A percentile compares a stretch with the other conserved stretches of the same genome.
Evolutionary conservation across 805 yeast species (phyloP).

Genomic region (Wickerhamomyces ciferrii): DNA sequence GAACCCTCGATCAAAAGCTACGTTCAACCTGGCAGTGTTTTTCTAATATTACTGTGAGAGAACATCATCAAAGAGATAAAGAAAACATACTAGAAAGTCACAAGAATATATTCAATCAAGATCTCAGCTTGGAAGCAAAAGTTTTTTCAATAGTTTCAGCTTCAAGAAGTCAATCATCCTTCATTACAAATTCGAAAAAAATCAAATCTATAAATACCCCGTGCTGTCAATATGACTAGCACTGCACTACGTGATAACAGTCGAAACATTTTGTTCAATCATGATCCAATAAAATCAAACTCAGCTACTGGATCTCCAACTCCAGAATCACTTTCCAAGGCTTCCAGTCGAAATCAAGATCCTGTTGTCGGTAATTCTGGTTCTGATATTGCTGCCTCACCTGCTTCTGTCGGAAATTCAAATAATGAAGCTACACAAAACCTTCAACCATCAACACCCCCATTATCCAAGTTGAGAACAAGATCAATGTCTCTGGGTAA

Average conservation of each 20-base stretch:
- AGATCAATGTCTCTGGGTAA: constrained; percentile 37
- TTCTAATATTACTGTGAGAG: not conserved
- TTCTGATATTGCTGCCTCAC: not conserved
- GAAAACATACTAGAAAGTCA: not conserved
- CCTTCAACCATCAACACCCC: not conserved
- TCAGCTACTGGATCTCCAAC: not conserved
- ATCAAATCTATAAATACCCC: not conserved
- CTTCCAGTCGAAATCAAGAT: not conserved
- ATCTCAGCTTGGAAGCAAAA: too few species aligned
- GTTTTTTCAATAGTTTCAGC: too few species aligned
- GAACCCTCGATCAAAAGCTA: not conserved
- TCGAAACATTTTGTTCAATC: not conserved
- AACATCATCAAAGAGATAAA: not conserved
- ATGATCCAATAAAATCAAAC: not conserved
- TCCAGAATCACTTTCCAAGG: not conserved
- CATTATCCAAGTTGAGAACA: constrained; percentile 25
- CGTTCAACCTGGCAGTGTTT: not conserved
- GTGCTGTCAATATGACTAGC: not conserved
- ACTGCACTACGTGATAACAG: not conserved
- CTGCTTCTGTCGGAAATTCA: not conserved
- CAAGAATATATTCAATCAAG: not conserved
- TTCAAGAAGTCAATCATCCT: not conserved
- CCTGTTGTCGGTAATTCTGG: not conserved
- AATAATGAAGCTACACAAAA: not conserved
- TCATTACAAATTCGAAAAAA: not conserved